phyloP scores from a whole-genome alignment of 2,329 filamentous ascomycete genomes.

The Pseudohalonectria lignicola region DNA sequence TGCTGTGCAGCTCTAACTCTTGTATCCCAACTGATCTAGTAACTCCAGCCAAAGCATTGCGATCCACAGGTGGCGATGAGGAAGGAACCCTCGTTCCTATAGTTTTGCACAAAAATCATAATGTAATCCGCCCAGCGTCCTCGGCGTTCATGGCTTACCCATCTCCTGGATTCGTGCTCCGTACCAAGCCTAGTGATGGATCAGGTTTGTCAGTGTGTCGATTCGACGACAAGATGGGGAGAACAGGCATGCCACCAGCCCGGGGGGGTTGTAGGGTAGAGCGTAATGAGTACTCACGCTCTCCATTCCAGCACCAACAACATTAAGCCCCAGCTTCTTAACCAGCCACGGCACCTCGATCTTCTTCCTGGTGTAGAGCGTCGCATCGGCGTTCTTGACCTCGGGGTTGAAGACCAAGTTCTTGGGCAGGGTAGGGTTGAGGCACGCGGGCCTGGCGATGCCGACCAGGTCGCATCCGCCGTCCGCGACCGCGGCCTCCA shows the following conservation, averaged over 20 bases:
- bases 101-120: too few relatives aligned
- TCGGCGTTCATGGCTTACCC: too few relatives aligned
- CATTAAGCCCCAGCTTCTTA: not conserved
- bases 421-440: slow-evolving; percentile 25
- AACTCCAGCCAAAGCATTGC: too few relatives aligned
- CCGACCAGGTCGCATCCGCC: slow-evolving; percentile 30
- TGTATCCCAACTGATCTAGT: too few relatives aligned
- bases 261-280: not conserved
- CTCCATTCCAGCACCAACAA: not conserved
- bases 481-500: slow-evolving; percentile 25
- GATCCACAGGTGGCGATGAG: too few relatives aligned
- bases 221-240: too few relatives aligned
- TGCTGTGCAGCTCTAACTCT: too few relatives aligned
- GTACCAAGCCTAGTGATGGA: not conserved
- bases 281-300: not conserved
- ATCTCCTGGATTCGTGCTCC: not conserved
- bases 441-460: slow-evolving; percentile 23
- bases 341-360: slow-evolving; percentile 1
- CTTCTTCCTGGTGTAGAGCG: slow-evolving; percentile 13
- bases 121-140: too few relatives aligned
- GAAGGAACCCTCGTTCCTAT: too few relatives aligned
- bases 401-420: slow-evolving; percentile 22
- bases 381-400: slow-evolving; percentile 21
- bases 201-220: too few relatives aligned
- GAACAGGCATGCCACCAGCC: not conserved